Conservation (phyloP, 495 filamentous ascomycete species). For the Pseudoneurospora amorphoporcata region DNA sequence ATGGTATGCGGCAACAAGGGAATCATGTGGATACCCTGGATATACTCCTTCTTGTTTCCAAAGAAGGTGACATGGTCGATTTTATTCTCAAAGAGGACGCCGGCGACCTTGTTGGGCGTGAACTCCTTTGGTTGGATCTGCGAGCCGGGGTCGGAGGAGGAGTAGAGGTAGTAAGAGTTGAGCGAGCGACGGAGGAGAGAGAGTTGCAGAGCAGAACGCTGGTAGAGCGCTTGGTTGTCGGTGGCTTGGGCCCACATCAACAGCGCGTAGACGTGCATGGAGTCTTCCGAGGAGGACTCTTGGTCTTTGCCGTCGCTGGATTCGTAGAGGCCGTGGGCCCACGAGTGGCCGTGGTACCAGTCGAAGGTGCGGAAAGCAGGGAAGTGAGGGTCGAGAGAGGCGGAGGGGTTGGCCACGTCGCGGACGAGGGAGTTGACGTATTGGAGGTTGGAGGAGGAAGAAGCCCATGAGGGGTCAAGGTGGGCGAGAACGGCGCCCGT, state of each 20-base stretch:
- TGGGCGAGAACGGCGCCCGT: slow-evolving; percentile 76
- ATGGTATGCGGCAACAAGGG: slow-evolving; percentile 66
- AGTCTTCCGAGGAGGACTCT: slow-evolving; percentile 86
- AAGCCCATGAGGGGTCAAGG: slow-evolving; percentile 69
- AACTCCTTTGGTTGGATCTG: slow-evolving; percentile 67
- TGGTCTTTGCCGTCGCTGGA: slow-evolving; percentile 87
- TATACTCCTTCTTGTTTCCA: slow-evolving; percentile 65
- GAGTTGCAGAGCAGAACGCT: slow-evolving; percentile 49
- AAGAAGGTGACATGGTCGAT: slow-evolving; percentile 94
- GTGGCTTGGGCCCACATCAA: slow-evolving; percentile 87
- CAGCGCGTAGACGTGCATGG: slow-evolving; percentile 76
- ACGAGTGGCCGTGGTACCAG: slow-evolving; percentile 92
- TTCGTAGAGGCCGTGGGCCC: slow-evolving; percentile 91
- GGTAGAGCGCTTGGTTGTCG: slow-evolving; percentile 39
- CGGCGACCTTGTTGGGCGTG: slow-evolving; percentile 74
- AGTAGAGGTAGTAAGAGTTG: slow-evolving; percentile 72
- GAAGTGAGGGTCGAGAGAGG: slow-evolving; percentile 57
- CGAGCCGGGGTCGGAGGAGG: slow-evolving; percentile 39
- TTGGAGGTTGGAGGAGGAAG: slow-evolving; percentile 57
- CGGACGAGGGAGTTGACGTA: slow-evolving; percentile 75
- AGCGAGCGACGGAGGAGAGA: slow-evolving; percentile 60
- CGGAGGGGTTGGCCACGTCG: slow-evolving; percentile 67
- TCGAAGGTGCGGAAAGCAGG: slow-evolving; percentile 83
- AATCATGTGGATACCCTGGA: slow-evolving; percentile 96
- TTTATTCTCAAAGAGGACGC: slow-evolving; percentile 97